Conservation (phyloP, 169 alveolate species). For the Eimeria sp. region DNA sequence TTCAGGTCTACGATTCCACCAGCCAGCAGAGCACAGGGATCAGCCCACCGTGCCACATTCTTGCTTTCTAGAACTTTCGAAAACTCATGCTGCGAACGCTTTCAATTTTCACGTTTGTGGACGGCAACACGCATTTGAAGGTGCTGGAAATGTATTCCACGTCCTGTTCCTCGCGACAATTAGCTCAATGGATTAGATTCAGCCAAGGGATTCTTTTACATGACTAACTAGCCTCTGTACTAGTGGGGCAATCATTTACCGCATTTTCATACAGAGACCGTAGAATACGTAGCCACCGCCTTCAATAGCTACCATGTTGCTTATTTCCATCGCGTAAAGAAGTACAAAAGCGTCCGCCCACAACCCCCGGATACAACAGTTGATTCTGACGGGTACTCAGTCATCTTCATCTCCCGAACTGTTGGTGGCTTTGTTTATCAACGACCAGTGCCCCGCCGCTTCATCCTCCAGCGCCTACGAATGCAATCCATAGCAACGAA, state of each 20-base stretch:
- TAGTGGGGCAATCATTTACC: neutral
- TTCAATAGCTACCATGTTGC: neutral
- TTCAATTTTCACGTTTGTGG: neutral
- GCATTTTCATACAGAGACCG: no score
- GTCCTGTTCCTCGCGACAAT: neutral
- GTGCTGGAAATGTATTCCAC: neutral
- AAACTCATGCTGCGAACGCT: neutral
- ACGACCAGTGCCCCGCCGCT: constrained; percentile 72
- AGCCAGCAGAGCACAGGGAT: constrained; percentile 65
- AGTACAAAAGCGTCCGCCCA: neutral
- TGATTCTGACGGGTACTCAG: neutral
- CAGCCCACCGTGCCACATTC: constrained; percentile 62
- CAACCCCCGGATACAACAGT: neutral
- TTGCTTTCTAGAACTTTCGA: constrained; percentile 19
- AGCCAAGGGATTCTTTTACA: neutral
- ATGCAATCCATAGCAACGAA: neutral
- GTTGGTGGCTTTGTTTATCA: constrained; percentile 25
- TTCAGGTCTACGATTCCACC: constrained; percentile 64
- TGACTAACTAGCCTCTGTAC: neutral
- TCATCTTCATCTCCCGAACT: constrained; percentile 40
- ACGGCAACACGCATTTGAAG: neutral
- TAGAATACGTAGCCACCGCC: neutral
- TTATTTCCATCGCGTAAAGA: neutral
- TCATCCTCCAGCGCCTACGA: constrained; percentile 63
- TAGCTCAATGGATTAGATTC: neutral